Base-by-base conservation (phyloP, 352 stramenopile species). In the Globisporangium ultimum region DNA sequence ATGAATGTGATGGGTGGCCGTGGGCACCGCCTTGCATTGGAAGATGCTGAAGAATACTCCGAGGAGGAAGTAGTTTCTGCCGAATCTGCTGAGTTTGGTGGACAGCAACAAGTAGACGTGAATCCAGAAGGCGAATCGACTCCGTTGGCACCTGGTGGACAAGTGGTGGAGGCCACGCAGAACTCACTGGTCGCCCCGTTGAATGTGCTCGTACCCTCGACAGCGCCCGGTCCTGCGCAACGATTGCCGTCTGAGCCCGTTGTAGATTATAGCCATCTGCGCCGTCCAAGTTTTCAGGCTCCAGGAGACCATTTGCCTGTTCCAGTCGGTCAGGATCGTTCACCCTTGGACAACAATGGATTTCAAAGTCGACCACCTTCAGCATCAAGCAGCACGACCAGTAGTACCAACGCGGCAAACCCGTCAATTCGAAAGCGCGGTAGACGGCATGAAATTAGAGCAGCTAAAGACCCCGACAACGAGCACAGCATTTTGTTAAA, bases 1-100 rank as follows among this genome's bases (percentile, higher is more conserved):
- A 95, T 97, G 58, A 97, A 93, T 43, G 85, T 98, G 11, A 88
- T 98, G 77, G 92, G 93, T 43, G 93, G 93, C 22, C 78, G 93
- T 64, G 89, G 87, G 10, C 87, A 96, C 43, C 82, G 91, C 49
- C 70, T 97, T 20, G 80, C 94, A 63, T 79, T 96, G 36, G 83
- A 91, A 38, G 77, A 91, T 42, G 63, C 56, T 1, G 60, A 67
- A 41, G 68, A 67, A 5, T 66, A 80, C 18, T 72, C 72, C 12
- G 67, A 72, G 20, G 72, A 80, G 40, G 75, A 69, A 40, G 61
- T 61, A 55, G 61, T 51, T 9, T 47, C 59, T 17, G 21, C 53
- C 13, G 50, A 54, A 15, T 28, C 59, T 41, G 38, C 21, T 36
- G 18, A 17, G 17, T 71, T 67, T 21, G 46, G 55, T 18, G 53